Evolutionary conservation across 2,329 filamentous ascomycete genomes (phyloP).

Genomic region (Fusarium sp.): DNA sequence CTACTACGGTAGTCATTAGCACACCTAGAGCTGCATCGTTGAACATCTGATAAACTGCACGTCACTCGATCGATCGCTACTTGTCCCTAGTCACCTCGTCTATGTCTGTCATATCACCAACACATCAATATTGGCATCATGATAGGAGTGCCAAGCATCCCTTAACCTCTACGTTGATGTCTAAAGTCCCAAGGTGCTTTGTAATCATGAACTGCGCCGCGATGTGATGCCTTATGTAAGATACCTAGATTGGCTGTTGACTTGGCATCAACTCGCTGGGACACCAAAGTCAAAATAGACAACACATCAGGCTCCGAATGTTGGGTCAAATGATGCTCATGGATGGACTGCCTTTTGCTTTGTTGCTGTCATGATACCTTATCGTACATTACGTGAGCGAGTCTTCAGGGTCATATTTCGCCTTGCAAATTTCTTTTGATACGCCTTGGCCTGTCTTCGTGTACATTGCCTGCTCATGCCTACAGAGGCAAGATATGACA

Average conservation of each 20-base stretch:
- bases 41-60: background rate
- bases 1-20: background rate
- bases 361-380: background rate
- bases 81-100: background rate
- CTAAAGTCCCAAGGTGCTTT: constrained; percentile 3
- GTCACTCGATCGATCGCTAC: background rate
- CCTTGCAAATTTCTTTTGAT: background rate
- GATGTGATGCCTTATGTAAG: background rate
- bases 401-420: background rate
- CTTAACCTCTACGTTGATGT: background rate
- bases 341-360: background rate
- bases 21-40: background rate
- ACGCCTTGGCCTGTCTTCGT: background rate
- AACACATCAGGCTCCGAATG: background rate
- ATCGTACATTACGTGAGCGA: constrained; percentile 1
- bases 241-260: background rate
- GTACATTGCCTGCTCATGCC: background rate
- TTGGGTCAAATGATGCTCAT: background rate
- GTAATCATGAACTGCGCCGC: constrained; percentile 5
- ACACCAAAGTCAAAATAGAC: background rate
- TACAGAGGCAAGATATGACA: constrained; percentile 89
- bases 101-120: background rate
- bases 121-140: background rate
- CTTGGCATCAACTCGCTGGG: constrained; percentile 11
- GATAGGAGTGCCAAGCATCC: background rate